phyloP scores from a whole-genome alignment of 352 stramenopile species.

The Halophytophthora polymorphica region DNA sequence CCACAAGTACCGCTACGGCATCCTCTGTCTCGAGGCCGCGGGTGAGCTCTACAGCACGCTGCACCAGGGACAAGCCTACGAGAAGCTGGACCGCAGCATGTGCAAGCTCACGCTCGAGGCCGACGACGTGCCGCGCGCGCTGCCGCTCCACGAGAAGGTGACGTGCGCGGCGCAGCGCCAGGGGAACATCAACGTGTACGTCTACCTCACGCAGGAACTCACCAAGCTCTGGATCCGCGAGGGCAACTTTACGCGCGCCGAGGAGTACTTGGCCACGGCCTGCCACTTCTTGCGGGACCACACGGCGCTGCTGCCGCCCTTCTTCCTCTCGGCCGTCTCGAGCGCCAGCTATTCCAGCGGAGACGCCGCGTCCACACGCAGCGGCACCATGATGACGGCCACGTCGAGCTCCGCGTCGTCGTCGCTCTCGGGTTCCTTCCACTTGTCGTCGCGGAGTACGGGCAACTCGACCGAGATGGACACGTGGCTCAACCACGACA shows the following conservation, averaged over 20 bases:
- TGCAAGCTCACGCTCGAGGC: conserved; percentile 72
- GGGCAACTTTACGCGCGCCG: conserved; percentile 68
- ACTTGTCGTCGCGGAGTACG: conserved; percentile 43
- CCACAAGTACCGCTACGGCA: conserved; percentile 84
- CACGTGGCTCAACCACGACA: conserved; percentile 77
- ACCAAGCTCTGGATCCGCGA: conserved; percentile 79
- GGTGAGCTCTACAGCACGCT: conserved; percentile 56
- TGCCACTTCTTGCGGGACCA: conserved; percentile 73
- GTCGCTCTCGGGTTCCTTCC: conserved; percentile 52
- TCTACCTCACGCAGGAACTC: conserved; percentile 81
- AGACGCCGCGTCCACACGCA: conserved; percentile 49
- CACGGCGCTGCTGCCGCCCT: conserved; percentile 60
- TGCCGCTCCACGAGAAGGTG: conserved; percentile 81
- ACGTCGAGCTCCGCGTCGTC: conserved; percentile 70
- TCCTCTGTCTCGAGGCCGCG: conserved; percentile 77
- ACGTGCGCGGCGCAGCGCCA: conserved; percentile 59
- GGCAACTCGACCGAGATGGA: conserved; percentile 75
- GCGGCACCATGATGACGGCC: conserved; percentile 63
- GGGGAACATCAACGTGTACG: conserved; percentile 82
- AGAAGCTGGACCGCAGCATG: conserved; percentile 71
- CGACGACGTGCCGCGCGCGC: conserved; percentile 69
- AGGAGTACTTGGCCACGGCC: conserved; percentile 59
- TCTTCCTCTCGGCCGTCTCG: conserved; percentile 49
- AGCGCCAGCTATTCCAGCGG: conserved; percentile 53
- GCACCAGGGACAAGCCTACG: conserved; percentile 69